Evolutionary conservation across 306 rosid genomes (phyloP).

Genomic region (Gastrolobium villosum): DNA sequence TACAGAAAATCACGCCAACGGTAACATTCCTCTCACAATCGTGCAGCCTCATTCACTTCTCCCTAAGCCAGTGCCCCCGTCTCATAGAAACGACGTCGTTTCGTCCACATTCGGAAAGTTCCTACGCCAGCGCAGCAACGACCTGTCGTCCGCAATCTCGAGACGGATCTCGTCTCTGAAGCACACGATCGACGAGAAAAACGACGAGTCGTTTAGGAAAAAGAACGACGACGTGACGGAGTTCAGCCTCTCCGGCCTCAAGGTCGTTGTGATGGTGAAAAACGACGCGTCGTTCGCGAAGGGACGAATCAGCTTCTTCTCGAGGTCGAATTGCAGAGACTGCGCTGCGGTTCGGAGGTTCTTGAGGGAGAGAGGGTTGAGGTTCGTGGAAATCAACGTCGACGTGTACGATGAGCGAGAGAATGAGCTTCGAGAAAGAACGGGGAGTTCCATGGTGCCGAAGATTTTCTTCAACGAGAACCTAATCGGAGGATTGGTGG

Average conservation of each 20-base stretch:
- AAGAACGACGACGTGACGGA: constrained; percentile 51
- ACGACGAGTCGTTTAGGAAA: constrained; percentile 5
- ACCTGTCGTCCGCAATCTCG: constrained; percentile 65
- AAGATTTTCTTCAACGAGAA: constrained; percentile 88
- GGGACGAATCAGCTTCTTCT: constrained; percentile 79
- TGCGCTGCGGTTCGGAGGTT: constrained; percentile 77
- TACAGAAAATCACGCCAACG: constrained; percentile 23
- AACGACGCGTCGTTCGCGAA: constrained; percentile 36
- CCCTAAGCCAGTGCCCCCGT: constrained; percentile 82
- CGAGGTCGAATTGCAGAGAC: constrained; percentile 88
- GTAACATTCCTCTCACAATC: constrained; percentile 15
- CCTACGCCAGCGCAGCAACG: constrained; percentile 65
- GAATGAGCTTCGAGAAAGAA: constrained; percentile 67
- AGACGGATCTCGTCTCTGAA: constrained; percentile 64
- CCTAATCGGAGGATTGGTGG: constrained; percentile 84
- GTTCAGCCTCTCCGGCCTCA: constrained; percentile 74
- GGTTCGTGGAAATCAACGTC: constrained; percentile 83
- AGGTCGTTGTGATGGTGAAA: constrained; percentile 63
- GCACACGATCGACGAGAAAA: constrained; percentile 39
- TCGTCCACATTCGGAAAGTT: constrained; percentile 55
- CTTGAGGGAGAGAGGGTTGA: constrained; percentile 64
- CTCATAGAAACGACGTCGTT: constrained; percentile 38
- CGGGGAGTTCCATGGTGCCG: constrained; percentile 78
- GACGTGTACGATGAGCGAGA: constrained; percentile 78
- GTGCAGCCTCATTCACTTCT: constrained; percentile 73